Percentiles rank a stretch among this genome's conserved stretches.
These are phyloP conservation scores for Phialophora macrospora DNA, from an alignment of 2,329 filamentous ascomycete genomes.

Conservation along the genomic window DNA sequence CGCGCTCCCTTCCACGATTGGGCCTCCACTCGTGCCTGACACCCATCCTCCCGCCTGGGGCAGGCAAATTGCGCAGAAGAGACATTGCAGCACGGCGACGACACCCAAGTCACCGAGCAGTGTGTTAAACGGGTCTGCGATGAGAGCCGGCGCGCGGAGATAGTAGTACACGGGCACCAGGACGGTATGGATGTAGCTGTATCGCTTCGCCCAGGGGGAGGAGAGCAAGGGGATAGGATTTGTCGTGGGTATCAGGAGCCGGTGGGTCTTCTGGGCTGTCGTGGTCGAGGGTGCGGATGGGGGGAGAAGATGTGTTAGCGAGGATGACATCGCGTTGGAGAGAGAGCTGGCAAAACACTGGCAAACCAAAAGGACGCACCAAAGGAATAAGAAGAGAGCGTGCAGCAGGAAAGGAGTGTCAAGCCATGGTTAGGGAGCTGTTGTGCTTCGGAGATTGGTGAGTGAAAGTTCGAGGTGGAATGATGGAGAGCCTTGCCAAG, in stretches of 20 bases:
- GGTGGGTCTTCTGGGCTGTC: constrained; percentile 23
- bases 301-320: constrained; percentile 33
- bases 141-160: constrained; percentile 68
- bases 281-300: constrained; percentile 12
- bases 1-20: constrained; percentile 33
- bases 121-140: constrained; percentile 70
- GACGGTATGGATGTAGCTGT: constrained; percentile 70
- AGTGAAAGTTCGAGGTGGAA: not conserved
- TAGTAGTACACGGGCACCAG: constrained; percentile 69
- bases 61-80: constrained; percentile 64
- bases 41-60: constrained; percentile 55
- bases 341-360: not conserved
- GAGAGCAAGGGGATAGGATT: constrained; percentile 54
- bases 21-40: constrained; percentile 36
- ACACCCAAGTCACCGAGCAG: constrained; percentile 66
- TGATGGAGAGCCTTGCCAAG: too few species aligned
- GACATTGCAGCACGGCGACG: constrained; percentile 67
- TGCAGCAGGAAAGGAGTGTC: not conserved
- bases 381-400: not conserved
- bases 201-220: constrained; percentile 56
- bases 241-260: constrained; percentile 37
- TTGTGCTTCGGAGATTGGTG: not conserved
- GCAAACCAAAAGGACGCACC: not conserved
- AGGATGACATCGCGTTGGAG: constrained; percentile 18
- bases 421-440: not conserved